These are phyloP conservation scores for Sclerotinia spermophila DNA, from an alignment of 2,329 filamentous ascomycete species.

Conservation along the genomic window DNA sequence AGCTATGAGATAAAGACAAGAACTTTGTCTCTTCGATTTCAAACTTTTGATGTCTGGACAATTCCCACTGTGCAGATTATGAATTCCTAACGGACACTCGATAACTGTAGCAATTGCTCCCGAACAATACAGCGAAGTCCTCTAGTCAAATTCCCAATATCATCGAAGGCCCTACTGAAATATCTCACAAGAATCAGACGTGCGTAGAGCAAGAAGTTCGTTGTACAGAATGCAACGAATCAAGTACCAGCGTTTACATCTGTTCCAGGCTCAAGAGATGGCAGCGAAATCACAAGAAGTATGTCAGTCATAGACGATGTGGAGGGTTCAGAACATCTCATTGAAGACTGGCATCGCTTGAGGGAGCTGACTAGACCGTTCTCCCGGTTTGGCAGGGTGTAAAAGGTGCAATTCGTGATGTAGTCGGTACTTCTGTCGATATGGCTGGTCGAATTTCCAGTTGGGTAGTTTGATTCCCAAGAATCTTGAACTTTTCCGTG, in stretches of 20 bases:
- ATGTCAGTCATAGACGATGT: constrained; percentile 14
- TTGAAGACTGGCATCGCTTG: no score
- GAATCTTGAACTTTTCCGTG: no score
- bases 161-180: not conserved
- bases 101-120: not conserved
- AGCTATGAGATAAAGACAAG: not conserved
- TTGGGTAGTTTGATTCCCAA: no score
- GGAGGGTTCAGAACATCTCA: constrained; percentile 14
- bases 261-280: constrained; percentile 16
- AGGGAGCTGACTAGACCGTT: no score
- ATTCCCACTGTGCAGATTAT: not conserved
- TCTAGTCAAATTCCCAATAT: not conserved
- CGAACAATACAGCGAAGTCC: not conserved
- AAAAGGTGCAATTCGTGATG: not conserved
- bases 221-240: constrained; percentile 15
- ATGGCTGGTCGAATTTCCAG: no score
- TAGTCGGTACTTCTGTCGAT: not conserved
- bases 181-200: not conserved
- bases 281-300: constrained; percentile 15
- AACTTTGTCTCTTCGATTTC: not conserved
- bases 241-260: constrained; percentile 16
- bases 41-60: not conserved
- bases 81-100: not conserved
- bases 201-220: constrained; percentile 18
- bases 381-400: no score